A percentile compares a stretch with the other conserved stretches of the same genome.
These are phyloP conservation scores for Neopestalotiopsis rosae DNA, from an alignment of 2,329 filamentous ascomycete genomes.

Conservation along the genomic window DNA sequence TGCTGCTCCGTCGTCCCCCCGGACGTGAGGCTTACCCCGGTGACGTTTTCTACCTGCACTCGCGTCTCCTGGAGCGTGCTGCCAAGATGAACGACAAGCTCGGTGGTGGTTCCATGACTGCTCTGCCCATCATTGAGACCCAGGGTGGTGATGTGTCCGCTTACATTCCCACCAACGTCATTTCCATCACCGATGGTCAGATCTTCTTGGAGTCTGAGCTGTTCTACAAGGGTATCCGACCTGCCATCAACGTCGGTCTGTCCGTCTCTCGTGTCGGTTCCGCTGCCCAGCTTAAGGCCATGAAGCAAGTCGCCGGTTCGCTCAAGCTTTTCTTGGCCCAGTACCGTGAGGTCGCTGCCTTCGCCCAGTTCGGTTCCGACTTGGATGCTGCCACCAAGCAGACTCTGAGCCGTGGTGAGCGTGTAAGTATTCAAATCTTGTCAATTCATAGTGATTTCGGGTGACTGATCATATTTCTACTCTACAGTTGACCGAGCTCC, in stretches of 20 bases:
- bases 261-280: constrained; percentile 99
- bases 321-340: constrained; percentile 99
- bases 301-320: constrained; percentile 99
- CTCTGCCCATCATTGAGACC: constrained; percentile 97
- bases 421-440: constrained; percentile 62
- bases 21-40: constrained; percentile 99
- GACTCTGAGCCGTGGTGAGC: constrained; percentile 97
- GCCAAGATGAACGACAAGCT: constrained; percentile 98
- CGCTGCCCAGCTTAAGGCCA: constrained; percentile 99
- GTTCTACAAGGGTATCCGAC: constrained; percentile 99
- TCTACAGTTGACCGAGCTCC: constrained; percentile 82
- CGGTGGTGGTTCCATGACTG: constrained; percentile 95
- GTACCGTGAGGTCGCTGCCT: constrained; percentile 99
- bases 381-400: constrained; percentile 99
- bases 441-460: constrained; percentile 27
- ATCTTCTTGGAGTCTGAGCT: constrained; percentile 99
- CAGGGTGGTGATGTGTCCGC: constrained; percentile 99
- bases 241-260: constrained; percentile 99
- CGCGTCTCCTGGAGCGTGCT: constrained; percentile 97
- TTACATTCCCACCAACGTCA: constrained; percentile 99
- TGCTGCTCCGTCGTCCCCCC: constrained; percentile 94
- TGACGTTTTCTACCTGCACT: constrained; percentile 99
- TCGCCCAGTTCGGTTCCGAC: constrained; percentile 99
- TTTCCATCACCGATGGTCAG: constrained; percentile 99
- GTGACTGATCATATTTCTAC: constrained; percentile 13